Evolutionary conservation across 1,139 yeast genomes (phyloP), one percentile per base, ranked within the genome.

Genomic region (Candida sp.): DNA sequence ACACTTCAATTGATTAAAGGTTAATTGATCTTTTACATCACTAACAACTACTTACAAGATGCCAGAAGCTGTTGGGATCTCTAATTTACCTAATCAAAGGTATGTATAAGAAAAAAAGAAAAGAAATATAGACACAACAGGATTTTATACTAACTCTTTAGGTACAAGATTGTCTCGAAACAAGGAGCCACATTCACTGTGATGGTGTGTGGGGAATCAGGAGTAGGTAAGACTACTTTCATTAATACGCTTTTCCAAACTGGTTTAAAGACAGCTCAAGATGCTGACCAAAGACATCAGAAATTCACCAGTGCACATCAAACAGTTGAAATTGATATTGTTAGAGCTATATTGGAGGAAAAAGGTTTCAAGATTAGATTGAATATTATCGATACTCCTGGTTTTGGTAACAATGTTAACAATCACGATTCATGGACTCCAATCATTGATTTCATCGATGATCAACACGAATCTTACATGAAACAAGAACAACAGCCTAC

Each of bases 151-250:
- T 56, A 55, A 57, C 56, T 32, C 25, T 37, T 7, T 43, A 82
- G 90, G 63, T 89, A 88, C 71, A 91, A 89, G 65, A 85, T 89
- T 54, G 90, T 91, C 44, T 86, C 95, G 52, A 86, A 87, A 55
- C 78, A 84, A 52, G 99, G 98, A 37, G 91, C 96, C 46, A 79
- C 86, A 22, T 87, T 91, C 73, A 93, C 97, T 42, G 57, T 93
- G 52, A 89, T 93, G 97, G 85, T 93, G 36, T 95, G 95, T 39
- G 99, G 99, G 56, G 98, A 91, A 67, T 84, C 93, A 45, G 98
- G 98, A 5, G 74, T 90, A 43, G 98, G 97, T 49, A 85, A 93
- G 65, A 89, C 97, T 36, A 93, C 99, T 1, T 93, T 91, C 57
- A 77, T 93, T 65, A 93, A 93, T 75, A 93, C 99, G 4, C 73